Conservation (phyloP, 2,329 filamentous ascomycete species). For the Chrysosporium keratinophilum region DNA sequence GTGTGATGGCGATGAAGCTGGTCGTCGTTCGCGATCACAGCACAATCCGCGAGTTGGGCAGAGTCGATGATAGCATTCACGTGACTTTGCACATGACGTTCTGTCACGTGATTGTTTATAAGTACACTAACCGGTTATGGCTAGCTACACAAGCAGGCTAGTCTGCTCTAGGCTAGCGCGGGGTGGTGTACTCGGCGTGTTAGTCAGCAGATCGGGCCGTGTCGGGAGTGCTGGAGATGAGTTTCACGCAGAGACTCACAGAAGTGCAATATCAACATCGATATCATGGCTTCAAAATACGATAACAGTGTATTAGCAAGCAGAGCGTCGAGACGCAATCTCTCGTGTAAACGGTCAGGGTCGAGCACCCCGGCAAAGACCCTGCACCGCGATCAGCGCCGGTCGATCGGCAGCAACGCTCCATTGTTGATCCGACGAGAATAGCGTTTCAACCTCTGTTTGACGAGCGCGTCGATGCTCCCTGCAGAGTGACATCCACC, state of each 20-base stretch:
- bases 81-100: neutral
- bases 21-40: too few species aligned
- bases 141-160: neutral
- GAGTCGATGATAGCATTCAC: too few species aligned
- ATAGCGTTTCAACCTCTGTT: neutral
- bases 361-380: neutral
- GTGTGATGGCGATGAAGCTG: too few species aligned
- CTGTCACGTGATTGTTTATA: slow-evolving; percentile 2
- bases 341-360: neutral
- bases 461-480: slow-evolving; percentile 2
- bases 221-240: too few species aligned
- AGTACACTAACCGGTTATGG: neutral
- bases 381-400: too few species aligned
- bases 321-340: neutral
- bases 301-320: neutral
- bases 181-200: too few species aligned
- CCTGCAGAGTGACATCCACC: slow-evolving; percentile 9
- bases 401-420: neutral
- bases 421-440: neutral
- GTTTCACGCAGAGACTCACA: too few species aligned
- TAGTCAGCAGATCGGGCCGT: too few species aligned
- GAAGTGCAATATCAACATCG: too few species aligned
- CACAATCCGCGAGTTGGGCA: too few species aligned
- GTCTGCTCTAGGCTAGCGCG: neutral
- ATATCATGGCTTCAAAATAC: too few species aligned